phyloP scores from a whole-genome alignment of 2,329 filamentous ascomycete genomes.

The Pyrenochaeta sp. region DNA sequence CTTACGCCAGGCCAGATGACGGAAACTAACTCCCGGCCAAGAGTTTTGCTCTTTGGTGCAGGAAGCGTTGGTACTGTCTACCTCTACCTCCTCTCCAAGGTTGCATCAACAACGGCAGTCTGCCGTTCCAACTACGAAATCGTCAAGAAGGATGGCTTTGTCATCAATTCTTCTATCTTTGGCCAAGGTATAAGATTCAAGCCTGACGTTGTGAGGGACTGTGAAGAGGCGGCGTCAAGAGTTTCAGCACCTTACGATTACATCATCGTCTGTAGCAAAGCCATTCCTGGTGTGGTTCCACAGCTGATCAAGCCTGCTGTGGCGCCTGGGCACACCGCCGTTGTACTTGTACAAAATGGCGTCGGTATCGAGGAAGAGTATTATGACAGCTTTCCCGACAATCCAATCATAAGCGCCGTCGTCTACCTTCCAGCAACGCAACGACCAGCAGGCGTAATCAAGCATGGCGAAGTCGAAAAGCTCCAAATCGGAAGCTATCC shows the following conservation, averaged over 20 bases:
- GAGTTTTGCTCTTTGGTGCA: constrained; percentile 53
- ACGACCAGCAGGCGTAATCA: constrained; percentile 57
- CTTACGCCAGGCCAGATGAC: neutral
- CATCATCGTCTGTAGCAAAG: constrained; percentile 59
- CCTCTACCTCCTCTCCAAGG: constrained; percentile 52
- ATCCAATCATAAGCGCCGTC: constrained; percentile 65
- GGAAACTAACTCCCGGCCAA: constrained; percentile 15
- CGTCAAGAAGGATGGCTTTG: constrained; percentile 52
- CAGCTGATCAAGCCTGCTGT: constrained; percentile 53
- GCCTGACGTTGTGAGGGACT: constrained; percentile 47
- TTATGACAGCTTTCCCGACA: constrained; percentile 56
- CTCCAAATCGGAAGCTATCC: constrained; percentile 63
- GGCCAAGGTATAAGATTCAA: constrained; percentile 44
- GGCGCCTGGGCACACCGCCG: constrained; percentile 54
- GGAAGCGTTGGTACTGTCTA: constrained; percentile 56
- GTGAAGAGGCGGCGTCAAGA: constrained; percentile 45
- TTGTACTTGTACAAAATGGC: constrained; percentile 70
- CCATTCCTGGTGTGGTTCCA: constrained; percentile 50
- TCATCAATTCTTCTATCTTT: constrained; percentile 51
- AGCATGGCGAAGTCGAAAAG: constrained; percentile 57
- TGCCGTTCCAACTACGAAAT: constrained; percentile 57
- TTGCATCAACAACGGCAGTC: constrained; percentile 53
- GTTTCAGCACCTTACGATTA: constrained; percentile 53
- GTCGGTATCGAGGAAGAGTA: constrained; percentile 68
- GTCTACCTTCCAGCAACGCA: constrained; percentile 64